These are phyloP conservation scores for Pinguiococcus pyrenoidosus DNA, from an alignment of 108 stramenopile genomes.

Conservation along the genomic window DNA sequence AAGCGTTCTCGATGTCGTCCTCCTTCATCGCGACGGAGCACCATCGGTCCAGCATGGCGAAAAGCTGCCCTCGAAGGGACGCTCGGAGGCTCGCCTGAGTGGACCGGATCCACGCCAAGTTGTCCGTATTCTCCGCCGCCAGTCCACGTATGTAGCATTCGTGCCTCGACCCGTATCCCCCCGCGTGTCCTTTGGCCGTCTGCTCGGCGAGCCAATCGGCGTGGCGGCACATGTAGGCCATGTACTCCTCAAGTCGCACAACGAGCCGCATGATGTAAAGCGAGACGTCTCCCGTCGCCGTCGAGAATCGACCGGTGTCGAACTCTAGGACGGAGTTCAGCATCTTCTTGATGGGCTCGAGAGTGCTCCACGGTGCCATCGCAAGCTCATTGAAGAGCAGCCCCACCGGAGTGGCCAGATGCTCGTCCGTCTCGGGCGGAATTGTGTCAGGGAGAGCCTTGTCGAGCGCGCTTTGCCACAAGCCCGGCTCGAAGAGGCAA, in stretches of 20 bases:
- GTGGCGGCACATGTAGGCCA: too few species aligned
- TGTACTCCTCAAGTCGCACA: slow-evolving; percentile 55
- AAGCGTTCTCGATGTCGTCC: slow-evolving; percentile 62
- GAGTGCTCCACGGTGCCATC: slow-evolving; percentile 19
- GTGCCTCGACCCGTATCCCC: too few species aligned
- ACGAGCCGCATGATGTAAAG: slow-evolving; percentile 84
- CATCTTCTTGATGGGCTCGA: slow-evolving; percentile 10
- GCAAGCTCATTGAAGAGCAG: slow-evolving; percentile 49
- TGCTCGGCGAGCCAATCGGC: too few species aligned
- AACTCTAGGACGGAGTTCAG: slow-evolving; percentile 39
- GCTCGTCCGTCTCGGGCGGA: slow-evolving; percentile 20
- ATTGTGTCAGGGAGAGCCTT: slow-evolving; percentile 25
- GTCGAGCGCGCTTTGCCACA: slow-evolving; percentile 25
- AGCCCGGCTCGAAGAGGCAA: slow-evolving; percentile 39
- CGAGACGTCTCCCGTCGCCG: slow-evolving; percentile 54
- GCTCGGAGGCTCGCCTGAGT: too few species aligned
- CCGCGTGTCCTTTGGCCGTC: too few species aligned
- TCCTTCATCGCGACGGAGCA: slow-evolving; percentile 50
- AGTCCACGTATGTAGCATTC: too few species aligned
- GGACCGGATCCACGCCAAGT: too few species aligned
- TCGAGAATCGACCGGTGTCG: slow-evolving; percentile 41
- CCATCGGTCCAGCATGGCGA: slow-evolving; percentile 92
- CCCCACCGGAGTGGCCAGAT: slow-evolving; percentile 38
- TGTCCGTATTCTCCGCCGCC: too few species aligned
- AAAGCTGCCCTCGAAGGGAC: slow-evolving; percentile 19